A percentile compares a stretch with the other conserved stretches of the same genome.
Conservation (phyloP, 1,284 basidiomycete species). For the Dichomitus squalens region DNA sequence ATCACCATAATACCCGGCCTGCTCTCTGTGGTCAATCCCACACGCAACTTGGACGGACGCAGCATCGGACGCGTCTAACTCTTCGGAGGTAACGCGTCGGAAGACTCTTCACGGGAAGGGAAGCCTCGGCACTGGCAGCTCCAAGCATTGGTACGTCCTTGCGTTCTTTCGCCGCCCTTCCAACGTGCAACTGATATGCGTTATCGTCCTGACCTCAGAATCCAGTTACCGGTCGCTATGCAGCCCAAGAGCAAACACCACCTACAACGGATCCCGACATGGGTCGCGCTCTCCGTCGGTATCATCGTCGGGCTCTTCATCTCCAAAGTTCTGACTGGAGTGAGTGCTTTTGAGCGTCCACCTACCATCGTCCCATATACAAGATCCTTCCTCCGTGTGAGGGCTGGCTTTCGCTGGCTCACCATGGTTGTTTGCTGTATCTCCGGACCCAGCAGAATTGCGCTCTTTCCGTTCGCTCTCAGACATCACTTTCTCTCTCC, state of each 20-base stretch:
- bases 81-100: constrained; percentile 21
- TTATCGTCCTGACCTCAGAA: constrained; percentile 16
- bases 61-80: constrained; percentile 1
- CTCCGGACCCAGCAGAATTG: no score
- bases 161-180: not conserved
- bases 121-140: not conserved
- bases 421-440: no score
- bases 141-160: not conserved
- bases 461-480: no score
- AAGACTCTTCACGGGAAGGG: constrained; percentile 13
- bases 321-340: constrained; percentile 47
- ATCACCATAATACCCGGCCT: constrained; percentile 14
- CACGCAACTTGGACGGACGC: not conserved
- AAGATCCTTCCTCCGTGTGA: no score
- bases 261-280: constrained; percentile 35
- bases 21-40: not conserved
- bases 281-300: constrained; percentile 62
- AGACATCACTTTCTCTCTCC: not conserved
- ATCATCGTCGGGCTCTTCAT: constrained; percentile 67
- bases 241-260: constrained; percentile 34
- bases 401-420: no score
- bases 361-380: no score
- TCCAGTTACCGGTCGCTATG: constrained; percentile 26
- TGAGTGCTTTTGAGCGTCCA: no score
- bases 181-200: not conserved